Conservation (phyloP, 1,139 yeast species). For the Pichia sp. region DNA sequence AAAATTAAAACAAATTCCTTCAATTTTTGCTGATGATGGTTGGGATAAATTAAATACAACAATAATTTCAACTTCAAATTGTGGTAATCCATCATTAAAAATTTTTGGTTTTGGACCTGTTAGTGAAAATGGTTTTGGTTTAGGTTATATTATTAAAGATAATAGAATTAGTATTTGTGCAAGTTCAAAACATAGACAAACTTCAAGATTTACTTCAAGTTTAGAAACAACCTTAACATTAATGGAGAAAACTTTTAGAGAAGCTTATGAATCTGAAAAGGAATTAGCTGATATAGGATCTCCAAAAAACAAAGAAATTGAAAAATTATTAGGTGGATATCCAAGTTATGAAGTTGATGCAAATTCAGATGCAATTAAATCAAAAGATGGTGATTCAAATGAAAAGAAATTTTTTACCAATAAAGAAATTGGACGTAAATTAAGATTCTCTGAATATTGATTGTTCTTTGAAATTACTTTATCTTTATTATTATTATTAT, state of each 20-base stretch:
- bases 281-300: conserved; percentile 12
- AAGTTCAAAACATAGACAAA: conserved; percentile 86
- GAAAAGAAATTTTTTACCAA: conserved; percentile 44
- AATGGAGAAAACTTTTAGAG: conserved; percentile 50
- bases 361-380: conserved; percentile 44
- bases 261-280: conserved; percentile 28
- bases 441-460: conserved; percentile 66
- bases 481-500: neutral
- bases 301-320: conserved; percentile 16
- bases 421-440: conserved; percentile 65
- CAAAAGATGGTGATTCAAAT: conserved; percentile 46
- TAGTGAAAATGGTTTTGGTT: conserved; percentile 83
- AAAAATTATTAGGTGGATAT: conserved; percentile 68
- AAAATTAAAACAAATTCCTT: conserved; percentile 40
- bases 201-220: conserved; percentile 72
- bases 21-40: conserved; percentile 73
- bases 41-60: conserved; percentile 66
- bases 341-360: conserved; percentile 39
- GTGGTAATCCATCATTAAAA: conserved; percentile 84
- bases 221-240: conserved; percentile 64
- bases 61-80: conserved; percentile 57
- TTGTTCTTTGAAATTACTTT: neutral
- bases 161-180: conserved; percentile 83
- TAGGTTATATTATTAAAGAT: conserved; percentile 84
- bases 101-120: conserved; percentile 93